Evolutionary conservation across 768 basidiomycete genomes (phyloP).

Genomic region (Serendipita vermifera): DNA sequence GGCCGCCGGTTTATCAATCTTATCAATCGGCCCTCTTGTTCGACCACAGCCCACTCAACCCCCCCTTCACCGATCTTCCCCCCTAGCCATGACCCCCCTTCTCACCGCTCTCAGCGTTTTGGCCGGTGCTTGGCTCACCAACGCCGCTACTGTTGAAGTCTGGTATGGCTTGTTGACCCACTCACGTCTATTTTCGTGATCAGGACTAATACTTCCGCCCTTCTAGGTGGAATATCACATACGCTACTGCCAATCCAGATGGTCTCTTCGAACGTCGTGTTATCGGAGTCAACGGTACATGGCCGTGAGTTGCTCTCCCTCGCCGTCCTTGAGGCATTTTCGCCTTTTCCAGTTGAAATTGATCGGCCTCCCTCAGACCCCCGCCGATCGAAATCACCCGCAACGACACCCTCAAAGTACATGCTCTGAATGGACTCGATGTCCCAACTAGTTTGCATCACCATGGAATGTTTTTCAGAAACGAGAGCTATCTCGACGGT

Average conservation of each 20-base stretch:
- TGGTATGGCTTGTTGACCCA: conserved; percentile 33
- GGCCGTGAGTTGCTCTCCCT: conserved; percentile 90
- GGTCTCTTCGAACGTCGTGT: conserved; percentile 62
- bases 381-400: conserved; percentile 65
- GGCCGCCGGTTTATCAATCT: too few relatives aligned
- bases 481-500: conserved; percentile 79
- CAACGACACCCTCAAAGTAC: conserved; percentile 61
- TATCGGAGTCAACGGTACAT: conserved; percentile 81
- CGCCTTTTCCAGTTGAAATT: not conserved
- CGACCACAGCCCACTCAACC: too few relatives aligned
- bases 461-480: conserved; percentile 93
- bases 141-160: conserved; percentile 55
- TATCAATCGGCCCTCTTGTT: too few relatives aligned
- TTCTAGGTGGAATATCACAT: conserved; percentile 74
- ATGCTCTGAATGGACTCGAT: conserved; percentile 60
- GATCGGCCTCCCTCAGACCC: conserved; percentile 35
- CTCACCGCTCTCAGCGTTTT: conserved; percentile 14
- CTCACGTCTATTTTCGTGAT: too few relatives aligned
- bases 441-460: conserved; percentile 65
- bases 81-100: not conserved
- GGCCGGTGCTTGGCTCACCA: conserved; percentile 27
- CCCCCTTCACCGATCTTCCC: too few relatives aligned
- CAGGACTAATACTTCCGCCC: not conserved
- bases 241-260: conserved; percentile 69
- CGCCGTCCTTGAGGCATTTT: not conserved